Evolutionary conservation across 495 filamentous ascomycete genomes (phyloP).

Genomic region (Penicillium ucsense): DNA sequence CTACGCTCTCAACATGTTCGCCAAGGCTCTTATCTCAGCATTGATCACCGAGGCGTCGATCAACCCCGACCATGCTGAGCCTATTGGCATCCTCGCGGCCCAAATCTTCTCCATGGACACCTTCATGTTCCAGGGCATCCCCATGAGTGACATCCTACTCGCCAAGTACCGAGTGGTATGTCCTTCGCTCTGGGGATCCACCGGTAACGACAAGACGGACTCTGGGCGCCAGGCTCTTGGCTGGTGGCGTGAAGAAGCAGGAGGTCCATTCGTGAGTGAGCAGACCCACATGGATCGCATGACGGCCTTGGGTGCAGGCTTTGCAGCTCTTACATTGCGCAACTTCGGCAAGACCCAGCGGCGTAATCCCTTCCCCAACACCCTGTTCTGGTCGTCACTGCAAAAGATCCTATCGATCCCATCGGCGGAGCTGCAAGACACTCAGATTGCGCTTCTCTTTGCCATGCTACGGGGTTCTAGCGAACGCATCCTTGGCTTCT

Average conservation of each 20-base stretch:
- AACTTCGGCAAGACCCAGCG: slow-evolving; percentile 60
- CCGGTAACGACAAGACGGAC: slow-evolving; percentile 64
- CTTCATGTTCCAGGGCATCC: slow-evolving; percentile 58
- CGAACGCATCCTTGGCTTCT: slow-evolving; percentile 63
- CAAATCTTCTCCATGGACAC: slow-evolving; percentile 60
- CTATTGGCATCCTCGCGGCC: slow-evolving; percentile 66
- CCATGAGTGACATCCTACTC: slow-evolving; percentile 76
- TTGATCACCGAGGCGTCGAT: slow-evolving; percentile 66
- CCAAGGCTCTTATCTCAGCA: slow-evolving; percentile 67
- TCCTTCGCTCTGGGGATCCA: slow-evolving; percentile 79
- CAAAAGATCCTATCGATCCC: slow-evolving; percentile 66
- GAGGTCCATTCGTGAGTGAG: slow-evolving; percentile 47
- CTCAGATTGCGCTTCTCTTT: slow-evolving; percentile 69
- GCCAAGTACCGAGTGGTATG: slow-evolving; percentile 77
- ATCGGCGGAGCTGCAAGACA: slow-evolving; percentile 53
- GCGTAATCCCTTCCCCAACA: slow-evolving; percentile 70
- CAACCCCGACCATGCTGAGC: slow-evolving; percentile 63
- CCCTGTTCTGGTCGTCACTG: slow-evolving; percentile 70
- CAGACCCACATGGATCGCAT: slow-evolving; percentile 70
- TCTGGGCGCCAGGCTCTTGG: slow-evolving; percentile 60
- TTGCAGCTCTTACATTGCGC: slow-evolving; percentile 66
- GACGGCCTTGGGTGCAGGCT: slow-evolving; percentile 78
- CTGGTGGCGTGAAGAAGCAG: slow-evolving; percentile 53
- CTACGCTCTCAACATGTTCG: slow-evolving; percentile 73
- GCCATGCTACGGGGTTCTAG: slow-evolving; percentile 65